Evolutionary conservation across 2,329 filamentous ascomycete genomes (phyloP).

Genomic region (Hymenoscyphus salicellus): DNA sequence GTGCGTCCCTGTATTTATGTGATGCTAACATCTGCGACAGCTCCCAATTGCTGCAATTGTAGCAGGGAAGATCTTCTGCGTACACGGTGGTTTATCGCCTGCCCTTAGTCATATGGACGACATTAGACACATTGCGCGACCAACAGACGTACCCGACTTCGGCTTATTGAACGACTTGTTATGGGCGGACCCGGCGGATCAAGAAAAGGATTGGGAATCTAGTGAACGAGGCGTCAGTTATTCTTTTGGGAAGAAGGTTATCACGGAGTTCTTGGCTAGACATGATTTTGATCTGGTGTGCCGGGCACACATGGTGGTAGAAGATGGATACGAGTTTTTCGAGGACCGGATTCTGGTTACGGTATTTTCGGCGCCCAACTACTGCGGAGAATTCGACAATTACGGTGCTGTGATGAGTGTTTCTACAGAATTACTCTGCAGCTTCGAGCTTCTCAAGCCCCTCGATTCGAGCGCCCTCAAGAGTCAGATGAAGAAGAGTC

Average conservation of each 20-base stretch:
- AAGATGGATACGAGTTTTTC: constrained; percentile 99
- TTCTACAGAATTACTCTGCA: constrained; percentile 87
- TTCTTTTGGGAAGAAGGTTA: constrained; percentile 97
- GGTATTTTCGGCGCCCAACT: constrained; percentile 98
- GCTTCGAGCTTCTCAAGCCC: constrained; percentile 94
- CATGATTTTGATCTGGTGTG: constrained; percentile 98
- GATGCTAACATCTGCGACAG: constrained; percentile 25
- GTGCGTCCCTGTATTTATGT: background rate
- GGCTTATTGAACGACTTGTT: constrained; percentile 90
- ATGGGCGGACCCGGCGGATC: constrained; percentile 97
- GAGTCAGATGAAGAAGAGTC: constrained; percentile 97
- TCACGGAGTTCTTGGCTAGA: constrained; percentile 87
- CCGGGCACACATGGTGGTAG: constrained; percentile 97
- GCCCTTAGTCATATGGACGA: constrained; percentile 96
- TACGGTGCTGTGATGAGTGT: constrained; percentile 99
- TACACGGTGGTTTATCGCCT: constrained; percentile 91
- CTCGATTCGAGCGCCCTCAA: constrained; percentile 94
- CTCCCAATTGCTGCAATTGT: constrained; percentile 95
- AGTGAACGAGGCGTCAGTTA: constrained; percentile 97
- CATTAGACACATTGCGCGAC: constrained; percentile 90
- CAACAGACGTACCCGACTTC: constrained; percentile 96
- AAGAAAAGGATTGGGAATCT: constrained; percentile 97
- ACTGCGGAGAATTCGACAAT: constrained; percentile 98
- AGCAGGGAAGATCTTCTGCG: constrained; percentile 95
- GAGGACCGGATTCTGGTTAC: constrained; percentile 92